These are phyloP conservation scores for Haematococcus lacustris DNA, from an alignment of 139 green algal genomes.

Conservation along the genomic window DNA sequence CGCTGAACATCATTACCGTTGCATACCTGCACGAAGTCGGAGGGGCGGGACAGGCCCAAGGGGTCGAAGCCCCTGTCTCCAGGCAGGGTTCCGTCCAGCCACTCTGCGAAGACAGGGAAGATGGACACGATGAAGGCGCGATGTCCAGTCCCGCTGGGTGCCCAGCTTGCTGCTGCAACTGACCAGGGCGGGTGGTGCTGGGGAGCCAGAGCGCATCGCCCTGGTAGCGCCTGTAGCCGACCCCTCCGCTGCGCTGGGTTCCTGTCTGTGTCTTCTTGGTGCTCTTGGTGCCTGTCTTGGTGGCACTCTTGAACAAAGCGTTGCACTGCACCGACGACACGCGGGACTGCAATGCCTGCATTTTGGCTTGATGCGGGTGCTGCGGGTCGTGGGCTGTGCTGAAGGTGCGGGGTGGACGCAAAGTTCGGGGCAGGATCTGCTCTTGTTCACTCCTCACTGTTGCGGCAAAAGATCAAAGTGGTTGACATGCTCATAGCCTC, in stretches of 20 bases:
- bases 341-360: conserved; percentile 7
- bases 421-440: too few relatives aligned
- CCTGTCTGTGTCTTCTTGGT: conserved; percentile 10
- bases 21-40: conserved; percentile 76
- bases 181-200: conserved; percentile 65
- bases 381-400: too few relatives aligned
- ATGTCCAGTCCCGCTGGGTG: too few relatives aligned
- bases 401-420: too few relatives aligned
- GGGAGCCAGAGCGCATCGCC: conserved; percentile 78
- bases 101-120: too few relatives aligned
- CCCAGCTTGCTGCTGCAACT: background rate
- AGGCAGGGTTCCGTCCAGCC: conserved; percentile 84
- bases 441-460: too few relatives aligned
- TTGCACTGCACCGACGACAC: conserved; percentile 1
- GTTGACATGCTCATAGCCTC: too few relatives aligned
- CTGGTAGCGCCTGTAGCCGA: conserved; percentile 38
- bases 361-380: too few relatives aligned
- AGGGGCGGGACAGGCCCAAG: conserved; percentile 76
- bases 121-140: too few relatives aligned
- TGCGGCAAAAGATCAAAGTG: too few relatives aligned
- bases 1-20: too few relatives aligned
- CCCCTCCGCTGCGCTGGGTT: conserved; percentile 31
- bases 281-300: conserved; percentile 12
- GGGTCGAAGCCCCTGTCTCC: conserved; percentile 82
- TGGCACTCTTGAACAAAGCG: background rate